Evolutionary conservation across 768 basidiomycete species (phyloP), one percentile per base, ranked within the genome.

Genomic region (Leccinum pellstonianum): DNA sequence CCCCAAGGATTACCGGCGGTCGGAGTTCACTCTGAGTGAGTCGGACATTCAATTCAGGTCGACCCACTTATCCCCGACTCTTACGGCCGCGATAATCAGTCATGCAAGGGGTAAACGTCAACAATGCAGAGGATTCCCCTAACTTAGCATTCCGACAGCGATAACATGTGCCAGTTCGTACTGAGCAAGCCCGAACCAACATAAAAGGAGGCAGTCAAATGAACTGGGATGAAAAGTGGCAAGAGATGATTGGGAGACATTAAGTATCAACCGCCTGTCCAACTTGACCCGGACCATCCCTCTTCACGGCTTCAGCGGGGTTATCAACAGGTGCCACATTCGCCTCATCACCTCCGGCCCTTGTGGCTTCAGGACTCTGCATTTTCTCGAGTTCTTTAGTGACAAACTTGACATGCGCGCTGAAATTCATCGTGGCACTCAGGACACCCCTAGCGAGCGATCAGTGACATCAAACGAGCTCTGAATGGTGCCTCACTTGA

Each of bases 331-430:
- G 27, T 21, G 59, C 57, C 1, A 35, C 38, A 14, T 37, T 17
- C 5, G 21, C 62, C 54, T 21, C 19, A 25, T 46, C 55, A 21
- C 43, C 25, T 15, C 52, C 56, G 21, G n/a, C 31, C 23, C 11
- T 35, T 21, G 58, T 6, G 23, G 46, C 33, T 48, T 43, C 58
- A 3, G 23, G 43, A 23, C 62, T 62, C 63, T 73, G 50, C 53
- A 87, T 70, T 63, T 77, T 82, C 57, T 80, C 80, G 41, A 92
- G 76, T 79, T 85, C 86, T 68, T 85, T 85, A 41, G 81, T 80
- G 7, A 91, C 86, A 65, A 92, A 91, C 69, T 86, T 87, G 29
- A 79, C 74, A 64, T 93, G 91, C 0, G 83, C 86, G 29, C 76
- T 79, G 68, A 80, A 86, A 69, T 85, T 86, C 62, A 90, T 70